These are phyloP conservation scores for Xylariaceae sp. DNA, from an alignment of 2,329 filamentous ascomycete species.

Conservation along the genomic window DNA sequence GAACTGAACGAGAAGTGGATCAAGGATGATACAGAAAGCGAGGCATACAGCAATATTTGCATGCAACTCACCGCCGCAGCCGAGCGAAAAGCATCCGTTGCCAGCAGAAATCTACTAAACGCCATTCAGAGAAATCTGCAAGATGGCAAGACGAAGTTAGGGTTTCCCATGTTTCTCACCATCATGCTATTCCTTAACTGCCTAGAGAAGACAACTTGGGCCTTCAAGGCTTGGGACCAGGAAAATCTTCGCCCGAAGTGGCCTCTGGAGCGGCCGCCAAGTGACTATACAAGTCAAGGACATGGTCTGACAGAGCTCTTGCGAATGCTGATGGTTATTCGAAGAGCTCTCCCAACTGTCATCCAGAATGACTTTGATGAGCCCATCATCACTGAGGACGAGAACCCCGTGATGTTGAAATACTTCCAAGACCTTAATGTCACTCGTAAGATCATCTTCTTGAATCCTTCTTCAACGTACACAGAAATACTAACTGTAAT, in stretches of 20 bases:
- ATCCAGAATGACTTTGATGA: slow-evolving; percentile 41
- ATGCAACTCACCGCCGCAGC: slow-evolving; percentile 62
- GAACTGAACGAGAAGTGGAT: slow-evolving; percentile 43
- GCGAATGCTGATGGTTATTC: slow-evolving; percentile 59
- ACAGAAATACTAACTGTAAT: slow-evolving; percentile 4
- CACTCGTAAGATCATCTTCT: slow-evolving; percentile 46
- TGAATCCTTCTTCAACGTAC: not conserved
- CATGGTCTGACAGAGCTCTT: slow-evolving; percentile 55
- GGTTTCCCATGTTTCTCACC: slow-evolving; percentile 59
- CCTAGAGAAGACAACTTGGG: slow-evolving; percentile 65
- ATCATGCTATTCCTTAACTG: slow-evolving; percentile 61
- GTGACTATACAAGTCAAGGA: slow-evolving; percentile 55
- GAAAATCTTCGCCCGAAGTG: slow-evolving; percentile 55
- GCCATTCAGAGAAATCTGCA: slow-evolving; percentile 59
- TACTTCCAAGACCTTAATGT: slow-evolving; percentile 57
- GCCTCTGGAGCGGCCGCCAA: slow-evolving; percentile 57
- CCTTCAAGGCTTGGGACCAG: slow-evolving; percentile 65
- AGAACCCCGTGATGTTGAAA: slow-evolving; percentile 41
- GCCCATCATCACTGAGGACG: slow-evolving; percentile 45
- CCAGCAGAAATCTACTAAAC: slow-evolving; percentile 55
- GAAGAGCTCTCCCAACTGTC: slow-evolving; percentile 55
- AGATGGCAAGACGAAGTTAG: slow-evolving; percentile 56
- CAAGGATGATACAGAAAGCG: slow-evolving; percentile 50
- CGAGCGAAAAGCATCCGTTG: slow-evolving; percentile 58
- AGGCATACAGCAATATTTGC: slow-evolving; percentile 58